Evolutionary conservation across 805 yeast species (phyloP), one percentile per base, ranked within the genome.

Genomic region (Wickerhamomyces strasburgensis): DNA sequence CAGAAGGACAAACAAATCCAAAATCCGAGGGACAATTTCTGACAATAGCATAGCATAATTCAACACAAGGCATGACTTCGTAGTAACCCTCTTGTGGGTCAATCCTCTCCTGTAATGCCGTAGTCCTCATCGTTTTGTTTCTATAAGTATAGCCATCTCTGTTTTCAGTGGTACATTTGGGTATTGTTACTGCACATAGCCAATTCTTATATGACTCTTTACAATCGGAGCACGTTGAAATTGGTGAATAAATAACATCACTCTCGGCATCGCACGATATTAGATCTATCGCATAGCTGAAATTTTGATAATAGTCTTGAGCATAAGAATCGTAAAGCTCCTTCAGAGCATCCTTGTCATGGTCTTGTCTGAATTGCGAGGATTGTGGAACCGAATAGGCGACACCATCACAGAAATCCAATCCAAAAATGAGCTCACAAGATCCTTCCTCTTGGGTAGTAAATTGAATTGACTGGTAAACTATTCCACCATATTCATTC

Each of bases 171-270:
- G 85, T 68, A 51, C 98, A 90, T 21, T 97, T 66, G 0, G 98
- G 98, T 5, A 90, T 84, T 0, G 87, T 68, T 4, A 87, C 86
- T 0, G 94, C 70, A 61, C 98, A 90, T 14, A 93, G 68, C 98
- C 98, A 90, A 49, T 80, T 70, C 49, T 75, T 78, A 57, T 90
- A 90, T 2, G 89, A 70, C 2, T 56, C 46, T 1, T 71, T 69
- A 56, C 98, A 90, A 51, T 85, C 78, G 11, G 65, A 68, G 53
- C 98, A 90, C 0, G 81, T 68, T 27, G 76, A 58, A 17, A 90
- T 52, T 8, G 95, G 86, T 1, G 96, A 85, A 58, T 72, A 90
- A 5, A 76, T 52, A 2, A 86, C 71, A 42, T 78, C 88, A 13
- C 64, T 58, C 23, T 73, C 76, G 1, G 82, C 68, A 45, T 84